phyloP scores from a whole-genome alignment of 176 grass and related monocot genomes.

The Cymbopogon citratus region DNA sequence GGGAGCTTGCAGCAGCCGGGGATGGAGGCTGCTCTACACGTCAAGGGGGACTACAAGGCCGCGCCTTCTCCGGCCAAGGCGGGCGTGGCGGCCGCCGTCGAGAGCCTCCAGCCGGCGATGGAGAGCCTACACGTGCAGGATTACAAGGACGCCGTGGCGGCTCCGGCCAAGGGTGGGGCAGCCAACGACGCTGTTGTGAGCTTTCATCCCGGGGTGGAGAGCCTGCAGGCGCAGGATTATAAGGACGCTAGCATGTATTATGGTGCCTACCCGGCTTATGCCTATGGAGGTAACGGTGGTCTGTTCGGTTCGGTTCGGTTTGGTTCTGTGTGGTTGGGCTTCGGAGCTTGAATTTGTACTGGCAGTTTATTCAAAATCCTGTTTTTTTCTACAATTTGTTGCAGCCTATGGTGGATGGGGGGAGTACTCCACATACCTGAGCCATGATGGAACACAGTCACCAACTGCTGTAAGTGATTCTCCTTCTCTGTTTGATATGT shows the following conservation, averaged over 20 bases:
- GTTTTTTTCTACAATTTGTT: conserved; percentile 1
- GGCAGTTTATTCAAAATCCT: not conserved
- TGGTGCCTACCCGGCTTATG: conserved; percentile 39
- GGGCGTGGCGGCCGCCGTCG: not conserved
- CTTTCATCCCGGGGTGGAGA: conserved; percentile 17
- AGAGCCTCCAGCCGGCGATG: conserved; percentile 16
- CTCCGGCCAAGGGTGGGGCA: not conserved
- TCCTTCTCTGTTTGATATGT: not conserved
- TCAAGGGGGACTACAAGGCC: conserved; percentile 36
- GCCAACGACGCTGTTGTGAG: not conserved
- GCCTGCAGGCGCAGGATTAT: conserved; percentile 34
- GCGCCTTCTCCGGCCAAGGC: not conserved
- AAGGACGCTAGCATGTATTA: conserved; percentile 44
- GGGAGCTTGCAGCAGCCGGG: conserved; percentile 11
- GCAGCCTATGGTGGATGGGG: conserved; percentile 56
- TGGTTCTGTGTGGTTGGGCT: not conserved
- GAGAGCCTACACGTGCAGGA: conserved; percentile 38
- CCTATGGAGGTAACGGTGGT: conserved; percentile 40
- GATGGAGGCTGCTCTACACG: conserved; percentile 29
- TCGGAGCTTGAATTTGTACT: not conserved
- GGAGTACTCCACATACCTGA: conserved; percentile 41
- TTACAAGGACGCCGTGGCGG: conserved; percentile 4
- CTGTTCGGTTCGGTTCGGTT: not conserved
- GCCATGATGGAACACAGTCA: conserved; percentile 37
- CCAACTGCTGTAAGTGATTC: conserved; percentile 31